Conservation (phyloP, 2,329 filamentous ascomycete species). For the Neurospora sp. region DNA sequence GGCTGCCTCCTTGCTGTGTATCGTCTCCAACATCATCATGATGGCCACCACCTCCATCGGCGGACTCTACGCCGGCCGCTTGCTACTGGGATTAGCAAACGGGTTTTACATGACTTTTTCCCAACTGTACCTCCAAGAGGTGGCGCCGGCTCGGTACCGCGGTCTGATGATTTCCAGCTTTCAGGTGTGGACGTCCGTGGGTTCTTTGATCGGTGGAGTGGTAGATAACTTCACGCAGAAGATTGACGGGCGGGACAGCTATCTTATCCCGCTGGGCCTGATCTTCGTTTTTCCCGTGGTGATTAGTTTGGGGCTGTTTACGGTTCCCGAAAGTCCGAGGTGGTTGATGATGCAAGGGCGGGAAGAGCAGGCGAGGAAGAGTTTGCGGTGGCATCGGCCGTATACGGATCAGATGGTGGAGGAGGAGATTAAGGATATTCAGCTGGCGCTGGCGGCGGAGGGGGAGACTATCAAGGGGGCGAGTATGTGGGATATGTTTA, state of each 20-base stretch:
- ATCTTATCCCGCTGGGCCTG: constrained; percentile 31
- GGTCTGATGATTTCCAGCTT: constrained; percentile 28
- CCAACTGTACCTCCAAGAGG: constrained; percentile 28
- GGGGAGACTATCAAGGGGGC: constrained; percentile 22
- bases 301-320: constrained; percentile 26
- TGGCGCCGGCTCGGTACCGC: constrained; percentile 21
- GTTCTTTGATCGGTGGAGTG: constrained; percentile 34
- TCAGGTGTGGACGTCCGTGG: constrained; percentile 23
- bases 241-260: constrained; percentile 26
- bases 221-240: constrained; percentile 39
- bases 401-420: constrained; percentile 20
- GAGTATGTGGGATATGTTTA: constrained; percentile 36
- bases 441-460: constrained; percentile 26
- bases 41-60: constrained; percentile 44
- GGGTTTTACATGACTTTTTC: constrained; percentile 47
- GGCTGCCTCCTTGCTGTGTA: constrained; percentile 39
- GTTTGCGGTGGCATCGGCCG: constrained; percentile 28
- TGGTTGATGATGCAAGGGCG: constrained; percentile 29
- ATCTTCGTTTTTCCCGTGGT: constrained; percentile 30
- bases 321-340: constrained; percentile 31
- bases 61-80: constrained; percentile 43
- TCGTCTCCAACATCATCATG: constrained; percentile 45
- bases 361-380: constrained; percentile 23
- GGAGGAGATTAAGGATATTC: constrained; percentile 29
- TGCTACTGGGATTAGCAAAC: constrained; percentile 46